Evolutionary conservation across 148 eudicot species (phyloP).

Genomic region (Selenicereus undatus): DNA sequence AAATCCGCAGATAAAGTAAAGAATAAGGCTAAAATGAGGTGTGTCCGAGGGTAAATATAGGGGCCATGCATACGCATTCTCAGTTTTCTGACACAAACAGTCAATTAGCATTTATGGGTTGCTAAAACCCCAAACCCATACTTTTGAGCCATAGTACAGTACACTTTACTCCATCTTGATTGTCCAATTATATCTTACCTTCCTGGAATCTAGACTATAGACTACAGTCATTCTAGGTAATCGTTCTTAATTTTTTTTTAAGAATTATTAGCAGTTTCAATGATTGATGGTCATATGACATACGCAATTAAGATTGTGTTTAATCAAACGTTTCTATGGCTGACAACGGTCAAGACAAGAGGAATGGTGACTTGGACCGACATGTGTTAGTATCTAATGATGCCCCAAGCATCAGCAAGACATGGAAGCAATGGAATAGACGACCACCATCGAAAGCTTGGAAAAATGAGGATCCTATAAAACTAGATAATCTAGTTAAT

Average conservation of each 20-base stretch:
- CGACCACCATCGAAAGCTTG: no score
- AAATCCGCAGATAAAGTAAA: constrained; percentile 4
- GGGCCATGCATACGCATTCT: not conserved
- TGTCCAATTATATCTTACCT: not conserved
- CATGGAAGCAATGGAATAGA: no score
- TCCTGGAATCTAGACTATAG: not conserved
- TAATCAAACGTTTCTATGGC: no score
- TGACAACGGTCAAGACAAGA: no score
- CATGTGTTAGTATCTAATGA: no score
- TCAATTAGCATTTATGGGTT: not conserved
- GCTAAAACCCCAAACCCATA: not conserved
- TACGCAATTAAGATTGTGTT: not conserved
- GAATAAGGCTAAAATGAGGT: not conserved
- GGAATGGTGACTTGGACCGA: no score
- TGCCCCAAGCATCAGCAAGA: no score
- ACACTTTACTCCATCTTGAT: not conserved
- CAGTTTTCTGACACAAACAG: not conserved
- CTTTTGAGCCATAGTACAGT: no score
- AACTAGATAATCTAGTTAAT: no score
- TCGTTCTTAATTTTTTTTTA: not conserved
- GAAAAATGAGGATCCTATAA: no score
- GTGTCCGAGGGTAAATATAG: not conserved
- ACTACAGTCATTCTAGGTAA: not conserved
- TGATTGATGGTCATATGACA: not conserved
- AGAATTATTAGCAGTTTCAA: not conserved